Percentiles rank a stretch among this genome's conserved stretches.
Evolutionary conservation across 2,329 filamentous ascomycete genomes (phyloP).

Genomic region (Cadophora gregata): DNA sequence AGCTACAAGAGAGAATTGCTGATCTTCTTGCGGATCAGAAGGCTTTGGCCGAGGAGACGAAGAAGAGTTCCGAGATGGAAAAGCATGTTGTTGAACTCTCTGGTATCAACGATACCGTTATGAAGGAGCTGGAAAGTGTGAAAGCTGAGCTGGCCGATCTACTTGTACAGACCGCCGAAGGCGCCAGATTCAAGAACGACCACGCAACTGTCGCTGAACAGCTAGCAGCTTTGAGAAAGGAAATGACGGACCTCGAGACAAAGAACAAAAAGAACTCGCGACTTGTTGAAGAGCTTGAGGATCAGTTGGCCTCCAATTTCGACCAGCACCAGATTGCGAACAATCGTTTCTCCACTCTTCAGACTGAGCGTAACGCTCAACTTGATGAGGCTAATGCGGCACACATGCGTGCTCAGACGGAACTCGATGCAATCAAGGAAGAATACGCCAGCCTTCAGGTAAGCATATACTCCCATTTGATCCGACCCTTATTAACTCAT

Average conservation of each 20-base stretch:
- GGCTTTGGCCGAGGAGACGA: slow-evolving; percentile 63
- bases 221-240: slow-evolving; percentile 67
- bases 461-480: slow-evolving; percentile 27
- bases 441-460: slow-evolving; percentile 76
- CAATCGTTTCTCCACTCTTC: slow-evolving; percentile 84
- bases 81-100: slow-evolving; percentile 61
- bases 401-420: slow-evolving; percentile 66
- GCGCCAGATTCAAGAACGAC: slow-evolving; percentile 51
- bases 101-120: slow-evolving; percentile 62
- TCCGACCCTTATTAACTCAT: slow-evolving; percentile 27
- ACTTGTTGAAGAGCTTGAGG: slow-evolving; percentile 93
- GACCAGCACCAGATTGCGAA: slow-evolving; percentile 87
- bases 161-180: slow-evolving; percentile 54
- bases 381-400: slow-evolving; percentile 79
- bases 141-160: slow-evolving; percentile 61
- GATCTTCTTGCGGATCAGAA: slow-evolving; percentile 64
- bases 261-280: slow-evolving; percentile 90
- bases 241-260: slow-evolving; percentile 65
- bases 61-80: slow-evolving; percentile 63
- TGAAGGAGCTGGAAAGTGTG: slow-evolving; percentile 67
- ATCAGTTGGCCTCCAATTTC: slow-evolving; percentile 93
- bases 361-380: slow-evolving; percentile 74
- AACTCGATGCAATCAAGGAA: slow-evolving; percentile 70
- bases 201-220: slow-evolving; percentile 59
- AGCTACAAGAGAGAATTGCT: slow-evolving; percentile 67